Evolutionary conservation across 768 basidiomycete species (phyloP), one percentile per base, ranked within the genome.

Genomic region (Mycena sanguinolenta): DNA sequence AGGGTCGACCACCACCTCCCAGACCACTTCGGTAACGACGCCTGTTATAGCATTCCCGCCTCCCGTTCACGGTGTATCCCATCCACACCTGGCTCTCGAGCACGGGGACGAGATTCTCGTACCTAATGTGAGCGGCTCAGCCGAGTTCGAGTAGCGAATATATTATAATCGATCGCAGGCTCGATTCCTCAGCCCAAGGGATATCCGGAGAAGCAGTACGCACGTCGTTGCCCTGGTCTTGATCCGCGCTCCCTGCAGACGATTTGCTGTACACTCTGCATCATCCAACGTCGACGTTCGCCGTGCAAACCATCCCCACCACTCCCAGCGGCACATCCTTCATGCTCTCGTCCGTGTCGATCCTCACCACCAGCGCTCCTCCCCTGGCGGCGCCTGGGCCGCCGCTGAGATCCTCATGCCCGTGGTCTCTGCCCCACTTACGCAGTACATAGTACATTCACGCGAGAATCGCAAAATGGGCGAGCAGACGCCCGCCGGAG

Each of bases 131-230:
- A 0, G 32, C 32, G 32, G 32, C 6, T 10, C 4, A 34, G 32
- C 32, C 32, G 32, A 34, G 32, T 34, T 34, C 32, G 32, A 10
- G 32, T 10, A 10, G 32, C 32, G 32, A n/a, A n/a, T n/a, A n/a
- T n/a, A n/a, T n/a, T 34, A 3, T 92, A 84, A 79, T 79, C 75
- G 44, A 86, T 93, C 53, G 87, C 89, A 58, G 91, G 92, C 1
- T 82, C 84, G 42, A 92, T 93, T 55, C 82, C 84, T 50, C 89
- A 89, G 61, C 88, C 89, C 4, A 73, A 77, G 23, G 91, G 90
- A 19, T 86, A 87, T 75, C 32, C 4, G 32, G 10, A 83, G 83
- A 23, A 80, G 78, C 17, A 79, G 84, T 50, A 74, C 76, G 85
- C 84, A 67, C 16, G 75, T 60, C 21, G 9, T 4, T 34, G 10